phyloP scores from a whole-genome alignment of 2,329 filamentous ascomycete species.

The Tolypocladium sp. region DNA sequence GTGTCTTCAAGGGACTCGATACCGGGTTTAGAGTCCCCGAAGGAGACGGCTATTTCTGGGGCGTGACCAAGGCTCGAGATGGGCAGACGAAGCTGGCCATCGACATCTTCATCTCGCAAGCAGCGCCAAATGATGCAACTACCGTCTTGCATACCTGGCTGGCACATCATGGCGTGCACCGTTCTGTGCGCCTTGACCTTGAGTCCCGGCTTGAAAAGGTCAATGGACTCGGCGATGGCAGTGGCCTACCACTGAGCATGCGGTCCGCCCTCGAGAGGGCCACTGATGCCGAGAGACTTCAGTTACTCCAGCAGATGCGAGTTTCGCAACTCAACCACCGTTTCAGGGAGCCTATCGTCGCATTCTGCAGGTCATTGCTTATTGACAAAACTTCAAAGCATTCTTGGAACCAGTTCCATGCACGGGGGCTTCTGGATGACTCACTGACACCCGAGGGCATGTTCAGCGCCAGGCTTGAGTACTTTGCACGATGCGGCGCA shows the following conservation, averaged over 20 bases:
- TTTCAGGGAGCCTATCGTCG: slow-evolving; percentile 15
- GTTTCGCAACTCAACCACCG: slow-evolving; percentile 12
- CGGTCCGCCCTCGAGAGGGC: slow-evolving; percentile 14
- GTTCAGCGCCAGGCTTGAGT: slow-evolving; percentile 14
- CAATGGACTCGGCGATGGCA: neutral
- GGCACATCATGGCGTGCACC: slow-evolving; percentile 23
- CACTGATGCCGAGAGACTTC: slow-evolving; percentile 19
- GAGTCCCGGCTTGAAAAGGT: slow-evolving; percentile 17
- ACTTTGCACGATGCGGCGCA: slow-evolving; percentile 15
- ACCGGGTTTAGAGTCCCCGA: slow-evolving; percentile 23
- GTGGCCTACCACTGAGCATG: slow-evolving; percentile 16
- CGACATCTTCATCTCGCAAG: slow-evolving; percentile 26
- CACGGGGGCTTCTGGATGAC: slow-evolving; percentile 14
- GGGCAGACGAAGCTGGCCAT: slow-evolving; percentile 9
- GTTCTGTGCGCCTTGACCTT: slow-evolving; percentile 21
- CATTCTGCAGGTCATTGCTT: slow-evolving; percentile 14
- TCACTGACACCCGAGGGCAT: slow-evolving; percentile 16
- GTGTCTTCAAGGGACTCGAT: slow-evolving; percentile 23
- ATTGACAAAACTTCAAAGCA: slow-evolving; percentile 15
- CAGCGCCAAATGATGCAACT: slow-evolving; percentile 17
- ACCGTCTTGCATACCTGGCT: slow-evolving; percentile 27
- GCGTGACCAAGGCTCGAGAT: slow-evolving; percentile 12
- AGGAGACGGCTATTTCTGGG: slow-evolving; percentile 23
- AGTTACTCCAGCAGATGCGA: slow-evolving; percentile 20
- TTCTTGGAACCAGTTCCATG: slow-evolving; percentile 17